Evolutionary conservation across 1,284 basidiomycete species (phyloP), one percentile per base, ranked within the genome.

Genomic region (Naganishia albida): DNA sequence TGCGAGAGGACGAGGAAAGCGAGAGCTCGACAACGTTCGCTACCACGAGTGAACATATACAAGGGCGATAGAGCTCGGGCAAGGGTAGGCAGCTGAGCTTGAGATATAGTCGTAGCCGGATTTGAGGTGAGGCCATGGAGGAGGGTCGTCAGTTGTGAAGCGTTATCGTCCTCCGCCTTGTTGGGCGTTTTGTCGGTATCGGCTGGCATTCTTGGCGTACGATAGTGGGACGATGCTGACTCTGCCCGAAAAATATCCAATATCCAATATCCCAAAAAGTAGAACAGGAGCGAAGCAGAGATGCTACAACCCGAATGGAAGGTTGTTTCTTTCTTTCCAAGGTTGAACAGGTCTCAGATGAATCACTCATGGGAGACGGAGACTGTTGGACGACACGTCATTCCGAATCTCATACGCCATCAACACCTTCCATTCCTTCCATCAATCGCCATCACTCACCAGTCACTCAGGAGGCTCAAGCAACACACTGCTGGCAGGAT

Each of bases 1-100:
- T 51, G 42, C 20, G 64, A 54, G 25, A 65, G 55, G 16, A 60
- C 56, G 15, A 65, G 51, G 38, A 60, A 65, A 4, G 64, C 57
- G 20, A 65, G 55, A 25, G 64, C 51, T 7, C 64, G 64, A 43
- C 42, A 28, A 16, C 51, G 26, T 2, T 60, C 51, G 26, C 39
- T 23, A 8, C 30, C 23, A 10, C 23, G n/a, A 39, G 23, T 16
- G 7, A 7, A 25, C 10, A 10, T 6, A 42, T 60, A n/a, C 7
- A 60, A 15, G 2, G 46, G 46, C 13, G 57, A 60, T 2, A 60
- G 57, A 15, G 20, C n/a, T 13, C 46, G 46, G 13, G 46, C 23
- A 12, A 50, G 15, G 13, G 50, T 23, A 6, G 23, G 25, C 3
- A 60, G 18, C 7, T 60, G 46, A 13, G 26, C 23, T 16, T 60